phyloP scores from a whole-genome alignment of 192 early-diverging fungal species.

The Coemansia javaensis region DNA sequence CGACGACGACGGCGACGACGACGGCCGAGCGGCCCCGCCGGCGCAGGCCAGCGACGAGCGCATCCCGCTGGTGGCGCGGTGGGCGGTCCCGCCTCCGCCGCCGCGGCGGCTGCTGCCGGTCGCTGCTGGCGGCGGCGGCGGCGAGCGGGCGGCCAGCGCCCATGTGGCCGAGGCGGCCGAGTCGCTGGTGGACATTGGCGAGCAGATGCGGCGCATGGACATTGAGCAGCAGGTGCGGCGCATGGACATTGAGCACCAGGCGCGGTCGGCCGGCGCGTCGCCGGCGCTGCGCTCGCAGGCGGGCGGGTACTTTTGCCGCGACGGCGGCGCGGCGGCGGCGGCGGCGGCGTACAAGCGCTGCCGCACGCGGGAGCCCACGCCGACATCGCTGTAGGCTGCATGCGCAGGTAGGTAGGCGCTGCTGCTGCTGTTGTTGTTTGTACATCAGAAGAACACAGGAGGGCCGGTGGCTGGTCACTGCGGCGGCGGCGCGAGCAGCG shows the following conservation, averaged over 20 bases:
- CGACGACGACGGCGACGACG: conserved; percentile 16
- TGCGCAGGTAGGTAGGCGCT: neutral
- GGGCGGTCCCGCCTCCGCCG: too few species aligned
- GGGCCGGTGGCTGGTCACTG: too few species aligned
- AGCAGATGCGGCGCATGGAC: conserved; percentile 41
- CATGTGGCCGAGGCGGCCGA: neutral
- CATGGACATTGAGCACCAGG: neutral
- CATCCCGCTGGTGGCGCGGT: too few species aligned
- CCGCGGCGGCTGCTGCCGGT: neutral
- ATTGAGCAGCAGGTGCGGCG: neutral
- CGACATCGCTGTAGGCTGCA: too few species aligned
- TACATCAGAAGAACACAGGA: neutral
- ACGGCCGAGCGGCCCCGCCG: neutral
- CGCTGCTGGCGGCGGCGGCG: neutral
- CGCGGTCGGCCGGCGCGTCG: too few species aligned
- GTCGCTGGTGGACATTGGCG: conserved; percentile 32
- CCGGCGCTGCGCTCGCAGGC: too few species aligned
- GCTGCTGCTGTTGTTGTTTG: neutral
- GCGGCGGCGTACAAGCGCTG: conserved; percentile 31
- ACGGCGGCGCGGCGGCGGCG: conserved; percentile 1
- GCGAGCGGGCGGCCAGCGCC: neutral
- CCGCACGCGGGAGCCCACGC: conserved; percentile 34
- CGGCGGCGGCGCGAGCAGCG: neutral
- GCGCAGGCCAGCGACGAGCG: too few species aligned
- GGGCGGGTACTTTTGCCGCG: neutral